Conservation (phyloP, 2,329 filamentous ascomycete genomes). For the Amylocarpus encephaloides region DNA sequence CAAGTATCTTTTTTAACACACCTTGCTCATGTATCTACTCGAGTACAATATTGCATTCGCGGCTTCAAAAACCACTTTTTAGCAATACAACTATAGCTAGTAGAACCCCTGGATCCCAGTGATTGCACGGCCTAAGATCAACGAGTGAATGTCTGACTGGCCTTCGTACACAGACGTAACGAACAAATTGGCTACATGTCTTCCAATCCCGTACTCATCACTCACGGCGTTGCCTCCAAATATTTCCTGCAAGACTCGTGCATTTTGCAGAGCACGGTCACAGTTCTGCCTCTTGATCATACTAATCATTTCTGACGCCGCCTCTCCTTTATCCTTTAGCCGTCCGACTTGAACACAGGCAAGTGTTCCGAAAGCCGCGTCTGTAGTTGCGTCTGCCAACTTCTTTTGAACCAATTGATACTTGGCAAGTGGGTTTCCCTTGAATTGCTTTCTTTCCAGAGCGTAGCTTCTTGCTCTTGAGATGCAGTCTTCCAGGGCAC, state of each 20-base stretch:
- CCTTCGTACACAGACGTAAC: slow-evolving; percentile 93
- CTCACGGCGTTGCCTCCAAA: slow-evolving; percentile 98
- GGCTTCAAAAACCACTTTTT: no score
- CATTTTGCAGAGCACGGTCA: slow-evolving; percentile 75
- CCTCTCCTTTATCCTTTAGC: slow-evolving; percentile 85
- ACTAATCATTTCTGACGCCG: slow-evolving; percentile 89
- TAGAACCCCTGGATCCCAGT: no score
- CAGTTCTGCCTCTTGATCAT: slow-evolving; percentile 98
- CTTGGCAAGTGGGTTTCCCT: slow-evolving; percentile 86
- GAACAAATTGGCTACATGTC: slow-evolving; percentile 93
- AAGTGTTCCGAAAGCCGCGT: slow-evolving; percentile 84
- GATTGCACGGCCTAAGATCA: no score
- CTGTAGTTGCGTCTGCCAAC: slow-evolving; percentile 83
- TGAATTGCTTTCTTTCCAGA: slow-evolving; percentile 94
- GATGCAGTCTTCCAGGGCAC: slow-evolving; percentile 89
- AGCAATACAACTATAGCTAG: no score
- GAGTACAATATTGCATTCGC: no score
- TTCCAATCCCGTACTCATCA: slow-evolving; percentile 91
- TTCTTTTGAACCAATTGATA: slow-evolving; percentile 99
- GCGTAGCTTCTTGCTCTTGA: slow-evolving; percentile 74
- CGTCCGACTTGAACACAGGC: slow-evolving; percentile 86
- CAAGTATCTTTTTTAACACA: no score
- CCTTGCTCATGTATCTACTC: no score
- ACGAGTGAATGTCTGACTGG: no score
- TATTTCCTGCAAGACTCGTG: slow-evolving; percentile 80